Evolutionary conservation across 257 asterid species (phyloP), one percentile per base, ranked within the genome.

Genomic region (Cinchona pubescens): DNA sequence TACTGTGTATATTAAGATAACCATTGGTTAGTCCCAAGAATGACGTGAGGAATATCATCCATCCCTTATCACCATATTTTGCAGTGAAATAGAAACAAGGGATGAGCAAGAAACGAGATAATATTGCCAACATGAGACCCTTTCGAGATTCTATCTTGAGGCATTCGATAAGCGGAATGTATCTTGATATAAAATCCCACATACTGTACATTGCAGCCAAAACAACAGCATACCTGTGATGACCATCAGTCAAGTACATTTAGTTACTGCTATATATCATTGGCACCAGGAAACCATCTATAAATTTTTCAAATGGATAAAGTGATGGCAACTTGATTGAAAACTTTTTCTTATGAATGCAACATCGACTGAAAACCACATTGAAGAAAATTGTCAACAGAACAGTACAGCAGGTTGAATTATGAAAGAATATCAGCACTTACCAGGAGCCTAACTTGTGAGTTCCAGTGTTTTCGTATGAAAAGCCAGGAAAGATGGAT

Each of bases 401-500:
- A n/a, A n/a, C n/a, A n/a, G n/a, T n/a, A n/a, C n/a, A n/a, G 9
- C 62, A 56, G 62, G 56, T 67, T 25, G 38, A 7, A n/a, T 56
- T 34, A 56, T 25, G 34, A 56, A 56, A 75, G 49, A 5, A 51
- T 51, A 12, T 7, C 0, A 66, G 27, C 37, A 82, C 87, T 83
- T 85, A 91, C 98, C 97, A 91, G 49, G 88, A 79, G 19, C 96
- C 96, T 16, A 93, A 83, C 48, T 82, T 73, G 86, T 91, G 98
- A 3, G 53, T 18, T 6, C 98, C 98, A 16, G 96, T 91, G 79
- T 93, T 91, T 76, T 93, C 96, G 5, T 76, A 90, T 74, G 87
- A 82, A 82, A 91, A 91, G 34, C 97, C 94, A 9, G 96, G 93
- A 19, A 88, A 83, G 34, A 91, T 90, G 2, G 94, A 93, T 61